Percentiles rank a stretch among this genome's conserved stretches.
phyloP scores from a whole-genome alignment of 768 basidiomycete species.

The Lactifluus piperatus region DNA sequence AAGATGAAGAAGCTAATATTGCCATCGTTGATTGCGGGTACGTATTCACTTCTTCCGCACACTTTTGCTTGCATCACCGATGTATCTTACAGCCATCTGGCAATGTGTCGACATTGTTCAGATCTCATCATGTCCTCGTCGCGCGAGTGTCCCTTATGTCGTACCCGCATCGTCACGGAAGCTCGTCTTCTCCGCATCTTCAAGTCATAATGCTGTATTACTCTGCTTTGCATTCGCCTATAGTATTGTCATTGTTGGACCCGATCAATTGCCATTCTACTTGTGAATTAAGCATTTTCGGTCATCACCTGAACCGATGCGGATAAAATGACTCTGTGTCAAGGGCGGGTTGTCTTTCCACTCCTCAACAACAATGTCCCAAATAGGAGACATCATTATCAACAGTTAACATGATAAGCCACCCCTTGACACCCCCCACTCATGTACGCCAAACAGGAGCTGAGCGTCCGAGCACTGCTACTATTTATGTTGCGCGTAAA shows the following conservation, averaged over 20 bases:
- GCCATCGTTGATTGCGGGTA: conserved; percentile 94
- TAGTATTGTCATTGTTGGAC: not conserved
- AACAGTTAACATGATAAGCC: no score
- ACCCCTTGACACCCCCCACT: no score
- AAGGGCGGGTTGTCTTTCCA: no score
- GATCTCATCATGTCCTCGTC: conserved; percentile 72
- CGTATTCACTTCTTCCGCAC: conserved; percentile 25
- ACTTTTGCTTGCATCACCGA: not conserved
- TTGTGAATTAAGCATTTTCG: not conserved
- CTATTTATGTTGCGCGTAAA: no score
- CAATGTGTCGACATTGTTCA: conserved; percentile 71
- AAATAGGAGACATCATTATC: no score
- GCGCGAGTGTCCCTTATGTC: conserved; percentile 83
- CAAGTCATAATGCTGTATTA: conserved; percentile 31
- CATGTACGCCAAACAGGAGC: no score
- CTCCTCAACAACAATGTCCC: no score
- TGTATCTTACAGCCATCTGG: conserved; percentile 49
- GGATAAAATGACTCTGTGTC: no score
- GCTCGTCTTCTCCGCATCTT: conserved; percentile 73
- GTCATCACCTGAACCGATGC: not conserved
- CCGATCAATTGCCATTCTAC: not conserved
- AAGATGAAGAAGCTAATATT: conserved; percentile 90
- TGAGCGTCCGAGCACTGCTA: no score
- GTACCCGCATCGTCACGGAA: conserved; percentile 82
- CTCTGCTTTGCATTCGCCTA: not conserved